These are phyloP conservation scores for Phyllostachys edulis DNA, from an alignment of 176 grass and related monocot species.

Conservation along the genomic window DNA sequence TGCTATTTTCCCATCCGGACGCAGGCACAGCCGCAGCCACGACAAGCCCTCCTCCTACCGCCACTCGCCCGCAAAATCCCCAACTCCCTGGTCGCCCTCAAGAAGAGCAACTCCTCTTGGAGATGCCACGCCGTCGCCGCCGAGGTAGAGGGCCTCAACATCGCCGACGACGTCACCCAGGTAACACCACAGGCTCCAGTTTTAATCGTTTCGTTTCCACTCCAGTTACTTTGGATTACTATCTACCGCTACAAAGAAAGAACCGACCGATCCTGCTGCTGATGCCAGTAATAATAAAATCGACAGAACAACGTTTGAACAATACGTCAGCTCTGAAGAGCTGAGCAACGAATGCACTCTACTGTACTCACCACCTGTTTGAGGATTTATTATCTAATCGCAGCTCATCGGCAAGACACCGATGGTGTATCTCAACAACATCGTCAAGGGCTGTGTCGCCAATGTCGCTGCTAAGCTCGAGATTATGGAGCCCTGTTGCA, in stretches of 20 bases:
- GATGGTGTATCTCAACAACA: constrained; percentile 92
- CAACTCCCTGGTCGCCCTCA: constrained; percentile 19
- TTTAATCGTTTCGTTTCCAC: background rate
- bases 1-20: constrained; percentile 5
- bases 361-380: background rate
- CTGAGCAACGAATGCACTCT: background rate
- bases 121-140: constrained; percentile 56
- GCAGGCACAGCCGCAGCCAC: constrained; percentile 11
- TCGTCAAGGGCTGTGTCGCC: constrained; percentile 74
- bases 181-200: constrained; percentile 16
- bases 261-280: background rate
- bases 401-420: constrained; percentile 99
- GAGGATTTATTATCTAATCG: background rate
- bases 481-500: constrained; percentile 98
- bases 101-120: background rate
- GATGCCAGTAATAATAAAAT: background rate
- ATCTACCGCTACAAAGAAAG: background rate
- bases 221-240: background rate
- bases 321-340: background rate
- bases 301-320: background rate
- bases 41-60: background rate
- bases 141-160: constrained; percentile 82
- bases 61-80: constrained; percentile 22
- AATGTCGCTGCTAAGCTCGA: constrained; percentile 93
- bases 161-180: constrained; percentile 85